Evolutionary conservation across 2,329 filamentous ascomycete genomes (phyloP), one percentile per base, ranked within the genome.

Genomic region (Aspergillus terreus): DNA sequence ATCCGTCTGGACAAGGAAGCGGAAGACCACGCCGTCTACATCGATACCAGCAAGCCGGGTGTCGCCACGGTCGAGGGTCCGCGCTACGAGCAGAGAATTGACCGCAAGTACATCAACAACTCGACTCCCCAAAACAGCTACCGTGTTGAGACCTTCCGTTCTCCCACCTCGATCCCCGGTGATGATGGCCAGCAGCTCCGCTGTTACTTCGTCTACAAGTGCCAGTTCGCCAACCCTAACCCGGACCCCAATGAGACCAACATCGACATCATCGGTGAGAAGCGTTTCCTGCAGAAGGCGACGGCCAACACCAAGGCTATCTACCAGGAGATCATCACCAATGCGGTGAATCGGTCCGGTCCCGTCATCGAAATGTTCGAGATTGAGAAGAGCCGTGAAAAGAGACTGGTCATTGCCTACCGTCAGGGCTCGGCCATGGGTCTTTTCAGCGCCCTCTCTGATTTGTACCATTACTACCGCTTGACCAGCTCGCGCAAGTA

Each of bases 151-250:
- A 96, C 92, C 19, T 99, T 99, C 83, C 86, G 94, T 56, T 96
- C 94, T 2, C 86, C 88, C 3, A 92, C 88, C 56, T 84, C 86
- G 30, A 79, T 97, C 40, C 89, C 89, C 7, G 76, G 84, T 42
- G 81, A 83, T 54, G 85, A 87, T 51, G 87, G 91, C 65, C 85
- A 92, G 52, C 90, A 92, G 49, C 79, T 99, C 50, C 88, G 94
- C 56, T 99, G 94, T 78, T 99, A 99, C 78, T 99, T 99, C 69
- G 91, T 99, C 61, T 99, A 99, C 78, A 90, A 96, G 73, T 96
- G 92, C 73, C 85, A 88, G 66, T 99, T 97, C 73, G 85, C 84
- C 60, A 84, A 92, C 63, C 78, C 87, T 7, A 85, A 85, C 57
- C 89, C 92, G 0, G 71, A 71, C 48, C 83, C 85, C 11, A 82